Evolutionary conservation across 805 yeast species (phyloP).

Genomic region (Priceomyces fermenticarens): DNA sequence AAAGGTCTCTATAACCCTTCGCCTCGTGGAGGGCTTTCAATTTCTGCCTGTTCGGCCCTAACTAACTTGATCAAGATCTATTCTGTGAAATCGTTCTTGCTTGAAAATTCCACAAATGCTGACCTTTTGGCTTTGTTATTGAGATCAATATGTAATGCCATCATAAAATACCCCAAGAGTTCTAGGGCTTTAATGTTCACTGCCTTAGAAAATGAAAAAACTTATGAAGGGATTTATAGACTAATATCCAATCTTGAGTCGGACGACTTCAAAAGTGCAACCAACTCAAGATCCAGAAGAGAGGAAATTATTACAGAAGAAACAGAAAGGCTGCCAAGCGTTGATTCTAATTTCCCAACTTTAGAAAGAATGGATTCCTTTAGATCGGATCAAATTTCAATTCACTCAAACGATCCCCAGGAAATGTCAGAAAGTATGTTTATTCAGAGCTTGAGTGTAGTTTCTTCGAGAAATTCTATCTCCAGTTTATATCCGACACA

Average conservation of each 20-base stretch:
- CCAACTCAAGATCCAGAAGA: slow-evolving; percentile 11
- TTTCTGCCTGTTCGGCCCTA: slow-evolving; percentile 46
- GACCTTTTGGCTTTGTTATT: slow-evolving; percentile 60
- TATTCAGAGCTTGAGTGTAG: slow-evolving; percentile 6
- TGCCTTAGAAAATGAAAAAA: slow-evolving; percentile 39
- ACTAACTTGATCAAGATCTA: slow-evolving; percentile 42
- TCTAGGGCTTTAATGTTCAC: slow-evolving; percentile 54
- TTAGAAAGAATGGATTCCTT: slow-evolving; percentile 6
- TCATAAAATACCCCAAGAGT: slow-evolving; percentile 48
- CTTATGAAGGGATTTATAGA: slow-evolving; percentile 33
- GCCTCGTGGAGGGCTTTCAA: slow-evolving; percentile 45
- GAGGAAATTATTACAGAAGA: slow-evolving; percentile 7
- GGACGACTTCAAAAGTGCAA: slow-evolving; percentile 21
- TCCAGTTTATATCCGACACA: slow-evolving; percentile 3
- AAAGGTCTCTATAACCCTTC: slow-evolving; percentile 27
- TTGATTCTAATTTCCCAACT: not conserved
- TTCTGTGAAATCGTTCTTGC: slow-evolving; percentile 32
- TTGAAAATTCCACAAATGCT: slow-evolving; percentile 41
- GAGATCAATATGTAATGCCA: slow-evolving; percentile 51
- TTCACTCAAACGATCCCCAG: not conserved
- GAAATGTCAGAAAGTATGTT: slow-evolving; percentile 8
- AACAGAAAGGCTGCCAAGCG: slow-evolving; percentile 4
- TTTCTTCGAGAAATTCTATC: slow-evolving; percentile 1
- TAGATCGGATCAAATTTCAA: slow-evolving; percentile 9
- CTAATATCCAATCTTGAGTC: slow-evolving; percentile 26